Conservation (phyloP, 495 filamentous ascomycete species). For the Sordaria brevicollis region DNA sequence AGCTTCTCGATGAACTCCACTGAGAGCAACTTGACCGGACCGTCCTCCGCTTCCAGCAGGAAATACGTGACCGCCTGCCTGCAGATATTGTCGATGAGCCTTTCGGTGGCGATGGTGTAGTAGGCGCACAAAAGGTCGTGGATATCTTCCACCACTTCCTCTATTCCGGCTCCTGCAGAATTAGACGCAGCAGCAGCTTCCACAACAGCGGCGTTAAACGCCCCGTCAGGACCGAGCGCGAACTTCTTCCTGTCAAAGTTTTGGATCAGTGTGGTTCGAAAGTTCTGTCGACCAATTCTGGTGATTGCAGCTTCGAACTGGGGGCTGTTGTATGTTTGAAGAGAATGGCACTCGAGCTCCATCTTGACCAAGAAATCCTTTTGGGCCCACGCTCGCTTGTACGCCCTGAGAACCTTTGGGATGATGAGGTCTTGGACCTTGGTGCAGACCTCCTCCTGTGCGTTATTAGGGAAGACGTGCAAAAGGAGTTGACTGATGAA, state of each 20-base stretch:
- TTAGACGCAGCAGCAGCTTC: not conserved
- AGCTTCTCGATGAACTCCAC: slow-evolving; percentile 18
- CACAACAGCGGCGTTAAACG: not conserved
- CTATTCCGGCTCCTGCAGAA: slow-evolving; percentile 1
- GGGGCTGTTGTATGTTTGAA: slow-evolving; percentile 44
- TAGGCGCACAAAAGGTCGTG: slow-evolving; percentile 50
- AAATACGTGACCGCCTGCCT: slow-evolving; percentile 23
- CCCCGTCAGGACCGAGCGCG: not conserved
- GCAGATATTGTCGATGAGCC: slow-evolving; percentile 48
- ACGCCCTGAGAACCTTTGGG: slow-evolving; percentile 33
- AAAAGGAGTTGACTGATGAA: slow-evolving; percentile 35
- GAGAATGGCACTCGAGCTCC: slow-evolving; percentile 34
- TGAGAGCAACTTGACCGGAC: slow-evolving; percentile 21
- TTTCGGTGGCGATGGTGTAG: slow-evolving; percentile 47
- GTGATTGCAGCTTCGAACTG: slow-evolving; percentile 43
- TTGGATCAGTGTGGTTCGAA: not conserved
- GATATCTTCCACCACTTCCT: slow-evolving; percentile 39
- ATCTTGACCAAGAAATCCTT: slow-evolving; percentile 37
- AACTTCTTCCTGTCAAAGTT: not conserved
- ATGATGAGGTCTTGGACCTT: slow-evolving; percentile 31
- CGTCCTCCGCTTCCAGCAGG: slow-evolving; percentile 18
- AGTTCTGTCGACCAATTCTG: slow-evolving; percentile 19
- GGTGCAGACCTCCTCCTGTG: slow-evolving; percentile 22
- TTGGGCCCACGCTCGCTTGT: slow-evolving; percentile 32
- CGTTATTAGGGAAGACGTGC: slow-evolving; percentile 26